A percentile compares a stretch with the other conserved stretches of the same genome.
phyloP scores from a whole-genome alignment of 1,284 basidiomycete species.

The Waitea zeae region DNA sequence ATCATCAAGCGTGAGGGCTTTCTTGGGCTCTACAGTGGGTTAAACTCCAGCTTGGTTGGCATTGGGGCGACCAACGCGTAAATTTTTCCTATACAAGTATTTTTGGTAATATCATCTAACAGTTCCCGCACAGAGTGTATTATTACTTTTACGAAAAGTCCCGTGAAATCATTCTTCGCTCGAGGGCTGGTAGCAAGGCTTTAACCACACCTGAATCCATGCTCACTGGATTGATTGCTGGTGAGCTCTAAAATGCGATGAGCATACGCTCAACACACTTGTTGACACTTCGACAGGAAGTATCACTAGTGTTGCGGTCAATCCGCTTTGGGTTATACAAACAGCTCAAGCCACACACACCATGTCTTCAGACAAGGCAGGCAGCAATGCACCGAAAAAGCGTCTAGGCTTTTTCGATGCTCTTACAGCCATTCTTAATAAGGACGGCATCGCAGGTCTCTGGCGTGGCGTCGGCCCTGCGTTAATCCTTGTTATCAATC shows the following conservation, averaged over 20 bases:
- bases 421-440: slow-evolving; percentile 53
- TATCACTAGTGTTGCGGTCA: slow-evolving; percentile 80
- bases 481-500: slow-evolving; percentile 86
- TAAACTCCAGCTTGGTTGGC: slow-evolving; percentile 76
- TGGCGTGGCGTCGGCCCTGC: slow-evolving; percentile 96
- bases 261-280: background rate
- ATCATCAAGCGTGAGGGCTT: slow-evolving; percentile 79
- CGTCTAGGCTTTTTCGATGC: slow-evolving; percentile 59
- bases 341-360: slow-evolving; percentile 76
- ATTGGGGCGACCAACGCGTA: slow-evolving; percentile 90
- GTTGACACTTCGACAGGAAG: slow-evolving; percentile 35
- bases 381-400: slow-evolving; percentile 15
- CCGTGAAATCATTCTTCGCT: slow-evolving; percentile 34
- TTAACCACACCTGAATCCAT: slow-evolving; percentile 82
- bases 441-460: slow-evolving; percentile 69
- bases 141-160: slow-evolving; percentile 75
- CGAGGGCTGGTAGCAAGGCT: slow-evolving; percentile 43
- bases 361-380: slow-evolving; percentile 20
- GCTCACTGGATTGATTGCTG: slow-evolving; percentile 77
- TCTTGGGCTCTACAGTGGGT: slow-evolving; percentile 74
- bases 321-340: slow-evolving; percentile 94
- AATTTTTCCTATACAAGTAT: too few relatives aligned
- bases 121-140: slow-evolving; percentile 62
- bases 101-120: too few relatives aligned
- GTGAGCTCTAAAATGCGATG: slow-evolving; percentile 22